These are phyloP conservation scores for Sporothrix inflata DNA, from an alignment of 2,329 filamentous ascomycete species.

Conservation along the genomic window DNA sequence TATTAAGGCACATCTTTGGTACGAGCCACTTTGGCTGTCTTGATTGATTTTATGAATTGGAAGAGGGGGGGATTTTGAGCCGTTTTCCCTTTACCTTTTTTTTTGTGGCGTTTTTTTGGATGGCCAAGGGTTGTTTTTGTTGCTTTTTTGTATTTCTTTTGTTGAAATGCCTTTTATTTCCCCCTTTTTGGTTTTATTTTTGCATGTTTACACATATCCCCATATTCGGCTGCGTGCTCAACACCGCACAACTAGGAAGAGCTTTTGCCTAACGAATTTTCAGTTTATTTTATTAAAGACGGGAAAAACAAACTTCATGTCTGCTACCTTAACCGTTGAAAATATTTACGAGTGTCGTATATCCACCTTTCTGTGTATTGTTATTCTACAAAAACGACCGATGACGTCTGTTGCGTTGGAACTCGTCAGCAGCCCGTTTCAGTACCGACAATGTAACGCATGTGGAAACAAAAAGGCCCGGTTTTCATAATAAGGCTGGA, in stretches of 20 bases:
- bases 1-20: neutral
- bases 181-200: neutral
- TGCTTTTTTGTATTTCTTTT: neutral
- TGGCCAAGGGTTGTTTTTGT: neutral
- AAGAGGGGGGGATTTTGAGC: neutral
- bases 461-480: neutral
- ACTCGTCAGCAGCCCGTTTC: neutral
- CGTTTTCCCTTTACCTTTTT: neutral
- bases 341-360: neutral
- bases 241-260: neutral
- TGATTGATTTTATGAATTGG: neutral
- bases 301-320: neutral
- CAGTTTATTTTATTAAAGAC: neutral
- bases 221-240: neutral
- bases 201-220: slow-evolving; percentile 13
- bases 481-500: neutral
- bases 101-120: neutral
- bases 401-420: neutral
- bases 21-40: neutral
- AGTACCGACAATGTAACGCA: neutral
- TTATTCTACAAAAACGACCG: neutral
- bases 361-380: too few species aligned
- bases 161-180: neutral
- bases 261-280: neutral
- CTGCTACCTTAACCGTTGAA: neutral